phyloP scores from a whole-genome alignment of 257 asterid genomes.

The Sherardia arvensis region DNA sequence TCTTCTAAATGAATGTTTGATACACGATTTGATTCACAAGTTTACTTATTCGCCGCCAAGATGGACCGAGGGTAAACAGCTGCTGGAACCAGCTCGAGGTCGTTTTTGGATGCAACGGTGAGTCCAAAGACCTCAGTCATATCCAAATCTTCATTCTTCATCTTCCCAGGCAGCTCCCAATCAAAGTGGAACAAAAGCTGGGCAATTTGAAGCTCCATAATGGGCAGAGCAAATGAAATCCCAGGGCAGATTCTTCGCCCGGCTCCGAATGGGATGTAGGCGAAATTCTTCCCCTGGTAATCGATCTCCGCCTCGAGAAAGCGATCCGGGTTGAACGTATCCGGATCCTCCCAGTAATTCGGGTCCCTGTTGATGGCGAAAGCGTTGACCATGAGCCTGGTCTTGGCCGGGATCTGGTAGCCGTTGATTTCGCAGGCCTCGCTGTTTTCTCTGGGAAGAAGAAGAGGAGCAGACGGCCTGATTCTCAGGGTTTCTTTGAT shows the following conservation, averaged over 20 bases:
- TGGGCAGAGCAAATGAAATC: conserved; percentile 10
- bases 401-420: conserved; percentile 3
- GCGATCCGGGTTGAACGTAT: conserved; percentile 4
- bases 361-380: conserved; percentile 15
- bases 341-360: conserved; percentile 6
- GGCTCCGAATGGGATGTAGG: background rate
- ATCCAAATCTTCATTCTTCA: background rate
- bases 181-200: conserved; percentile 6
- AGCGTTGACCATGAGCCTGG: conserved; percentile 8
- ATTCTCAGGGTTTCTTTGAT: conserved; percentile 13
- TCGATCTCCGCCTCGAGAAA: conserved; percentile 5
- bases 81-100: conserved; percentile 2
- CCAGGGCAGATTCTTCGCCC: conserved; percentile 9
- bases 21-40: background rate
- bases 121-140: conserved; percentile 3
- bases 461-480: conserved; percentile 1
- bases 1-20: background rate
- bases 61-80: background rate
- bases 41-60: background rate
- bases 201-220: background rate
- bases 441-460: conserved; percentile 14
- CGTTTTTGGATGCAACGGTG: background rate
- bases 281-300: background rate
- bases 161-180: conserved; percentile 2
- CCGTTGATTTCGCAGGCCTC: background rate